phyloP scores from a whole-genome alignment of 176 grass and related monocot species.

The Aegilops sharonensis region DNA sequence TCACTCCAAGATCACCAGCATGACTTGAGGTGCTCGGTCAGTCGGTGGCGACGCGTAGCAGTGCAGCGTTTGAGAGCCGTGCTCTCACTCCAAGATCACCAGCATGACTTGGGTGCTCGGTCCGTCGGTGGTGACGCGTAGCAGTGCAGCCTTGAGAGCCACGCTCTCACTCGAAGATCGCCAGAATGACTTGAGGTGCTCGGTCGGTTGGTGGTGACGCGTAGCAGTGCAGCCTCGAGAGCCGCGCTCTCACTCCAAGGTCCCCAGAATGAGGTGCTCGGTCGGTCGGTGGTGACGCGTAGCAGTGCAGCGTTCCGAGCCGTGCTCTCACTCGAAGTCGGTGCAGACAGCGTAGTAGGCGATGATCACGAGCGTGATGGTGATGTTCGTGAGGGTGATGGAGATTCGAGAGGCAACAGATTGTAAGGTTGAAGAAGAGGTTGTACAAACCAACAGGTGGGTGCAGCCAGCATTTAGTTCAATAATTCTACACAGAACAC shows the following conservation, averaged over 20 bases:
- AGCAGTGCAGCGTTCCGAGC: not conserved
- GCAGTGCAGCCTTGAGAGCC: not conserved
- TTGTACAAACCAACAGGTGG: not conserved
- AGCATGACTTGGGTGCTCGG: not conserved
- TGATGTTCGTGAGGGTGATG: slow-evolving; percentile 12
- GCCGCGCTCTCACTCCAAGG: slow-evolving; percentile 5
- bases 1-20: not conserved
- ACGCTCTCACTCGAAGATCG: not conserved
- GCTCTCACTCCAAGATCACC: slow-evolving; percentile 9
- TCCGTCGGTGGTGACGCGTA: not conserved
- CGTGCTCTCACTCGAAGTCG: not conserved
- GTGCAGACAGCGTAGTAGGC: slow-evolving; percentile 26
- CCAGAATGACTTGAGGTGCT: not conserved
- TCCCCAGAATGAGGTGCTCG: not conserved
- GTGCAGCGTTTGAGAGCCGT: not conserved
- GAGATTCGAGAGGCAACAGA: slow-evolving; percentile 13
- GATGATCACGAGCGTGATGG: slow-evolving; percentile 15
- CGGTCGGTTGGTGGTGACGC: not conserved
- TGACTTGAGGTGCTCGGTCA: not conserved
- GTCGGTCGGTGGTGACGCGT: not conserved
- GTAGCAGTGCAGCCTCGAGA: not conserved
- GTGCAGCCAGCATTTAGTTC: not conserved
- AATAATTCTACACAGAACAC: not conserved
- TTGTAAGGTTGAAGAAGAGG: not conserved
- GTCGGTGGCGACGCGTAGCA: not conserved